A percentile compares a stretch with the other conserved stretches of the same genome.
Conservation (phyloP, 331 rosid species). For the Erythrophleum ivorense region DNA sequence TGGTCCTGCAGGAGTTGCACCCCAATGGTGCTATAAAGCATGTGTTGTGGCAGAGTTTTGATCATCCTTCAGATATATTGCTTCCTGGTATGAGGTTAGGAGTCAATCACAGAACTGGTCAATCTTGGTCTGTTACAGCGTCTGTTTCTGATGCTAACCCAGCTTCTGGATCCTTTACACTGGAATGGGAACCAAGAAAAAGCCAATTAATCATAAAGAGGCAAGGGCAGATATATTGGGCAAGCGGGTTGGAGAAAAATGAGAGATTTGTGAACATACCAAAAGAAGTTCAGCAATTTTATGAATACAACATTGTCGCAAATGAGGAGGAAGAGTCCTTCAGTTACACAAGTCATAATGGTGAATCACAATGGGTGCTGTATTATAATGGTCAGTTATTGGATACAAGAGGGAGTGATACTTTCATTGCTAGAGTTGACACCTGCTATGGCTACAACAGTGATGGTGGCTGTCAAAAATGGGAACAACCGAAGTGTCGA, state of each 20-base stretch:
- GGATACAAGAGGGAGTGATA: background rate
- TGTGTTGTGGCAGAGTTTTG: slow-evolving; percentile 4
- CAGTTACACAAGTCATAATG: background rate
- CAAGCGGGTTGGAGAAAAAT: background rate
- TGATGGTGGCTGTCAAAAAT: background rate
- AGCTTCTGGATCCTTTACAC: background rate
- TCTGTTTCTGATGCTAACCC: background rate
- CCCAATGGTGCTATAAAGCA: background rate
- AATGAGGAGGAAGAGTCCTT: background rate
- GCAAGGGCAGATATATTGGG: background rate
- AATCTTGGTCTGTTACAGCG: background rate
- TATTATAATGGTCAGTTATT: background rate
- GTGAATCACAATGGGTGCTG: background rate
- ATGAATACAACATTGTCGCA: background rate
- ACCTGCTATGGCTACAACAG: background rate
- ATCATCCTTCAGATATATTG: background rate
- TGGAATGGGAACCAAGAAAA: background rate
- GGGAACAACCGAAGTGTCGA: background rate
- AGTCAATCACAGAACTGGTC: background rate
- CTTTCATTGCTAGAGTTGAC: background rate
- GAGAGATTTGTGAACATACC: background rate
- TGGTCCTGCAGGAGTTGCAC: background rate
- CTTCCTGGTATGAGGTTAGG: background rate
- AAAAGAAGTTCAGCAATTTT: background rate
- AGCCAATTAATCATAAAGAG: background rate